phyloP scores from a whole-genome alignment of 257 asterid species.

The Solanum medicagineum region DNA sequence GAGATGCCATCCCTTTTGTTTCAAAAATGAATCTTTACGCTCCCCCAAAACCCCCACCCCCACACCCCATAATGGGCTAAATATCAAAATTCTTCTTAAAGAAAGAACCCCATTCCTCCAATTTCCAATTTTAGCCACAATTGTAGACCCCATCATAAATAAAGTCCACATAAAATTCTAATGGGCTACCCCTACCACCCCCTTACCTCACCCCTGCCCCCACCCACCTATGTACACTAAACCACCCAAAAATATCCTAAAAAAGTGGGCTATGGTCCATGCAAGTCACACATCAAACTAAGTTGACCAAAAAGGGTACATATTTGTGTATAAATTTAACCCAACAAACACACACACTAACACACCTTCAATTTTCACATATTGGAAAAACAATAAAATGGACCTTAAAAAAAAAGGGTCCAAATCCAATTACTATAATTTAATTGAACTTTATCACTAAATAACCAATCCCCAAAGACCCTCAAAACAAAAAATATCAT shows the following conservation, averaged over 20 bases:
- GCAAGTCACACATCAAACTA: neutral
- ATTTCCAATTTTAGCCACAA: neutral
- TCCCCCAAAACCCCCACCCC: neutral
- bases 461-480: slow-evolving; percentile 8
- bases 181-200: neutral
- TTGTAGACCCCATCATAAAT: neutral
- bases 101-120: neutral
- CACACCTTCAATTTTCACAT: neutral
- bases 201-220: too few species aligned
- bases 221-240: neutral
- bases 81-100: neutral
- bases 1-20: neutral
- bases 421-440: slow-evolving; percentile 58
- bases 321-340: neutral
- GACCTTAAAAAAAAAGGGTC: slow-evolving; percentile 54
- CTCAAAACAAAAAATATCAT: neutral
- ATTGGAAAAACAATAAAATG: slow-evolving; percentile 11
- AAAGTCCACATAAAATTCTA: neutral
- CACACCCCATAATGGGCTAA: neutral
- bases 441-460: slow-evolving; percentile 30
- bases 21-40: neutral
- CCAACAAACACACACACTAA: neutral
- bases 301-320: neutral
- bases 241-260: neutral
- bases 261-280: neutral